These are phyloP conservation scores for Zostera marina DNA, from an alignment of 116 monocot genomes.

Conservation along the genomic window DNA sequence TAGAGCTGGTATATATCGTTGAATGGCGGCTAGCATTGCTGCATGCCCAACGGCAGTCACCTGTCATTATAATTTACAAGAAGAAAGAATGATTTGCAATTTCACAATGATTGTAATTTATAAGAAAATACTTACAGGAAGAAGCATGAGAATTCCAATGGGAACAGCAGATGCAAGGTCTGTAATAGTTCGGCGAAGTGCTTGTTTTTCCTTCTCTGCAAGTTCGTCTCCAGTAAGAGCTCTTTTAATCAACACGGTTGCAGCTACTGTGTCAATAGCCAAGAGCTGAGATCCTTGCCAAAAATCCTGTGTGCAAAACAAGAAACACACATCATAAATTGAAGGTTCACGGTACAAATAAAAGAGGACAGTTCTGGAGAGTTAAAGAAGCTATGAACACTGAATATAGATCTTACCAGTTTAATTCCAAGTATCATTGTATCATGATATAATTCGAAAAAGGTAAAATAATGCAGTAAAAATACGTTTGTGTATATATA, in stretches of 20 bases:
- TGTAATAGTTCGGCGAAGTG: constrained; percentile 79
- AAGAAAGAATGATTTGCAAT: not conserved
- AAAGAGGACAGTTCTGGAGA: no score
- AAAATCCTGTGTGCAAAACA: not conserved
- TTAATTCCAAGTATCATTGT: no score
- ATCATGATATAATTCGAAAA: no score
- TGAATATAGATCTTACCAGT: no score
- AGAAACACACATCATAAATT: not conserved
- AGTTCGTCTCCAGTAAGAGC: constrained; percentile 83
- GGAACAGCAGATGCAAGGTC: constrained; percentile 92
- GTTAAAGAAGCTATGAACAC: no score
- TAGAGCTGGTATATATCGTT: constrained; percentile 81
- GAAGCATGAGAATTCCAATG: constrained; percentile 96
- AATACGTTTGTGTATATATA: no score
- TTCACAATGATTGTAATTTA: not conserved
- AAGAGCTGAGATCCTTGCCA: constrained; percentile 95
- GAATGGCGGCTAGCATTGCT: constrained; percentile 86
- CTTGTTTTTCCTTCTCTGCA: constrained; percentile 84
- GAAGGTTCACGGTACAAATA: no score
- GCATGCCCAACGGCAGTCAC: constrained; percentile 97
- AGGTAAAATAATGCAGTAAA: no score
- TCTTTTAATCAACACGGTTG: constrained; percentile 53
- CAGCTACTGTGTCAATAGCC: constrained; percentile 81
- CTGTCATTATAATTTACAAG: constrained; percentile 12
- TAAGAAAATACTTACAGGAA: constrained; percentile 50